Conservation (phyloP, 2,329 filamentous ascomycete species). For the Huntiella omanensis region DNA sequence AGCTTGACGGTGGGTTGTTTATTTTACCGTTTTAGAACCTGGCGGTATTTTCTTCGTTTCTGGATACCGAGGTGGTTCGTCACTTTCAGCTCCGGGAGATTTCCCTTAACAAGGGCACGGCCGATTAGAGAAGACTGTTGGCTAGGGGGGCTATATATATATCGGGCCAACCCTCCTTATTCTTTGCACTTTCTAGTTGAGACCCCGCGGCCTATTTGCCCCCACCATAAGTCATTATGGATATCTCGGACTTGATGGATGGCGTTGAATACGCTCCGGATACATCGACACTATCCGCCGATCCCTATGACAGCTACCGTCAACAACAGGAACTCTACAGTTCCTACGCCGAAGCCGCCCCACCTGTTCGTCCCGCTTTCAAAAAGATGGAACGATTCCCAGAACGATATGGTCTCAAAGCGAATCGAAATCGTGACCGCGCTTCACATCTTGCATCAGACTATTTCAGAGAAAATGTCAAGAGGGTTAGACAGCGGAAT, state of each 20-base stretch:
- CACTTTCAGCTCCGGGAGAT: neutral
- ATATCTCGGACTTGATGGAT: conserved; percentile 11
- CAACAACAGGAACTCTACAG: neutral
- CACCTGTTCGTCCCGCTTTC: neutral
- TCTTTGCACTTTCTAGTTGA: neutral
- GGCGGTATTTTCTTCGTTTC: neutral
- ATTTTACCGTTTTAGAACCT: too few relatives aligned
- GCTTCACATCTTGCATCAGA: conserved; percentile 9
- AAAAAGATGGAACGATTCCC: conserved; percentile 10
- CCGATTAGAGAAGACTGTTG: neutral
- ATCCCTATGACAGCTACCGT: neutral
- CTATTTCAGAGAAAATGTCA: conserved; percentile 10
- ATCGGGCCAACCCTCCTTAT: neutral
- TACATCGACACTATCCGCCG: neutral
- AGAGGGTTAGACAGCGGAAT: conserved; percentile 9
- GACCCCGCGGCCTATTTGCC: neutral
- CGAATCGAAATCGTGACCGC: conserved; percentile 9
- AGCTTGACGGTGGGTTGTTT: too few relatives aligned
- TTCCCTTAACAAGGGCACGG: neutral
- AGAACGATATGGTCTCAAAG: conserved; percentile 9
- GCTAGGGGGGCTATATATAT: neutral
- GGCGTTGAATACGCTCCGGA: conserved; percentile 8
- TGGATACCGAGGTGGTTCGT: neutral
- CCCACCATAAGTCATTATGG: conserved; percentile 3
- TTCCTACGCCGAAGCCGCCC: neutral